Base-by-base conservation (phyloP, 2,329 filamentous ascomycete species). In the Botrytis hyacinthi region DNA sequence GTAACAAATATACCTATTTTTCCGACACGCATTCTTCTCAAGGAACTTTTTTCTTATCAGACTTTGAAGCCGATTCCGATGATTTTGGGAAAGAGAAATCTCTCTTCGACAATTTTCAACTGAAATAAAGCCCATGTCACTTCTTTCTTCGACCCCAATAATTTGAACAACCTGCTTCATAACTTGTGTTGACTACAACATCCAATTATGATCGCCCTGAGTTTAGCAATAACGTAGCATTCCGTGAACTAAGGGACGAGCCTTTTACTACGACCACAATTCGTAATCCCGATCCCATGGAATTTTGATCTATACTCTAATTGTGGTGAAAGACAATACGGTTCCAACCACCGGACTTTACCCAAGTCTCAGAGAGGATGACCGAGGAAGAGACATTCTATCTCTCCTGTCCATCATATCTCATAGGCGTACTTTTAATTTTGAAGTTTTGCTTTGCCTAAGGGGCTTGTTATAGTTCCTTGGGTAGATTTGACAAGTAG, bases 341-440 rank as follows among this genome's bases (percentile, higher is more conserved):
- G 0, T 29, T 9, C 14, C 26, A 29, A 18, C 3, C 1, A n/a
- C 2, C 51, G 51, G 9, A 18, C 2, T 14, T 29, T 18, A 0
- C 14, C 6, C n/a, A 18, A 18, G 14, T 54, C 1, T 29, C 51
- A 29, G 14, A 29, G n/a, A 29, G 51, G 3, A 54, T 29, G n/a
- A 29, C 14, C 1, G 51, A 29, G n/a, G 5, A 4, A 7, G 51
- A 54, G 8, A 18, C 1, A 29, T n/a, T 6, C 2, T 54, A 12
- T 18, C 3, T 54, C 14, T 54, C 14, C 3, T 54, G n/a, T 54
- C 51, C 16, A n/a, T 16, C 48, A 3, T 6, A 10, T 54, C 2
- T 26, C 26, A n/a, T 29, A 54, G 5, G 14, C 3, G 48, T 44
- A 44, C 16, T 16, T 44, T 8, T 44, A 16, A 44, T 44, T 44